These are phyloP conservation scores for Xylariaceae sp. DNA, from an alignment of 2,329 filamentous ascomycete genomes.

Conservation along the genomic window DNA sequence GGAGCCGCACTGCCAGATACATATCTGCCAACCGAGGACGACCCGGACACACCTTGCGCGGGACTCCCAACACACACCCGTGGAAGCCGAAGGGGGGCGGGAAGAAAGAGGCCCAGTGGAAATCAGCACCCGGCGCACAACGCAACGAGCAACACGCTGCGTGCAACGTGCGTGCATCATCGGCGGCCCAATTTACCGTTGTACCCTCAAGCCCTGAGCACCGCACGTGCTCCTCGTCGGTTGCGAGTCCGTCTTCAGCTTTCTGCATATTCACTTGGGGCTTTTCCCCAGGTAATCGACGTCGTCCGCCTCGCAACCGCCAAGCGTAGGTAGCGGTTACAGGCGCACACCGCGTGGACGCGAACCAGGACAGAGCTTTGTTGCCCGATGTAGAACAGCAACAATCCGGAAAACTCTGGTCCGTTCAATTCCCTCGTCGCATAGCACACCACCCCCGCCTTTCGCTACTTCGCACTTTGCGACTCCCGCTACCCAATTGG, in stretches of 20 bases:
- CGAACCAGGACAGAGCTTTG: background rate
- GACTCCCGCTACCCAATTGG: slow-evolving; percentile 15
- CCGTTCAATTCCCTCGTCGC: slow-evolving; percentile 3
- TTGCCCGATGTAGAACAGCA: slow-evolving; percentile 1
- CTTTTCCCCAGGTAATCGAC: background rate
- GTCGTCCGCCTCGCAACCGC: background rate
- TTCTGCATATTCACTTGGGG: background rate
- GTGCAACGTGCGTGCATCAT: background rate
- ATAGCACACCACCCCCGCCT: background rate
- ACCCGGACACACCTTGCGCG: slow-evolving; percentile 2
- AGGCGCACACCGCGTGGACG: background rate
- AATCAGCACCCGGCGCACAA: background rate
- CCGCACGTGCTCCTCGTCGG: background rate
- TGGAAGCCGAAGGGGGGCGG: slow-evolving; percentile 12
- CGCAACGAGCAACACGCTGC: slow-evolving; percentile 1
- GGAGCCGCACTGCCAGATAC: slow-evolving; percentile 1
- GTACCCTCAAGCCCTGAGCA: background rate
- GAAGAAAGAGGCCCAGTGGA: slow-evolving; percentile 5
- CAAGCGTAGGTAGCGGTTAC: background rate
- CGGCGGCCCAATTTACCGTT: slow-evolving; percentile 8
- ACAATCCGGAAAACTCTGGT: background rate
- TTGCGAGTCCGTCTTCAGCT: slow-evolving; percentile 4
- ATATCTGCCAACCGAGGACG: background rate
- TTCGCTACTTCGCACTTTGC: slow-evolving; percentile 4
- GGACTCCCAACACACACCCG: background rate